Evolutionary conservation across 352 stramenopile genomes (phyloP).

Genomic region (Globisporangium middletonii): DNA sequence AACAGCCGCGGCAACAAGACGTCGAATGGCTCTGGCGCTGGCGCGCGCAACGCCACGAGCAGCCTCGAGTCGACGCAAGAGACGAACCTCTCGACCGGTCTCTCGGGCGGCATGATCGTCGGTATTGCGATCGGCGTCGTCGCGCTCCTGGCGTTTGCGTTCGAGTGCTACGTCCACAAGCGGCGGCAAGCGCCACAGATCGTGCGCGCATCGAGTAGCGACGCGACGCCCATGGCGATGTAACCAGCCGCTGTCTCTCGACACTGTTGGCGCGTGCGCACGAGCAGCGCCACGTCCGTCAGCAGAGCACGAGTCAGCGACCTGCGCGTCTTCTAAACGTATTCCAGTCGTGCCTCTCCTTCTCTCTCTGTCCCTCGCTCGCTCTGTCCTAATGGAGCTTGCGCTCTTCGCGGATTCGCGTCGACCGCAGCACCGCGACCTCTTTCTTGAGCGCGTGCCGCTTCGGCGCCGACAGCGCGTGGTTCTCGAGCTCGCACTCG

Average conservation of each 20-base stretch:
- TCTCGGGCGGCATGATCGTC: constrained; percentile 64
- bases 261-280: neutral
- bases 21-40: constrained; percentile 3
- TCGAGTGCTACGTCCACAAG: constrained; percentile 73
- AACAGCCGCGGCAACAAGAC: constrained; percentile 4
- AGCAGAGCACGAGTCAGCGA: too few relatives aligned
- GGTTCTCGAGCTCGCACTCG: constrained; percentile 57
- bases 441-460: constrained; percentile 82
- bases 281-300: neutral
- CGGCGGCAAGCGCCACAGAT: constrained; percentile 28
- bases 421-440: constrained; percentile 56
- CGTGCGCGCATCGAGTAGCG: constrained; percentile 2
- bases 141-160: constrained; percentile 55
- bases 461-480: constrained; percentile 58
- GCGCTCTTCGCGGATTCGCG: constrained; percentile 51
- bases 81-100: constrained; percentile 34
- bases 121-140: constrained; percentile 62
- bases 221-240: constrained; percentile 4
- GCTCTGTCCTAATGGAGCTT: constrained; percentile 7
- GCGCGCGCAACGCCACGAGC: neutral
- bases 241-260: neutral
- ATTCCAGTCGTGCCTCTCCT: neutral
- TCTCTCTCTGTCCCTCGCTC: neutral
- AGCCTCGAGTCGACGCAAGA: constrained; percentile 40
- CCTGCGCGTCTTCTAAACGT: neutral